These are phyloP conservation scores for Fraxinus floribunda DNA, from an alignment of 305 asterid species.

Conservation along the genomic window DNA sequence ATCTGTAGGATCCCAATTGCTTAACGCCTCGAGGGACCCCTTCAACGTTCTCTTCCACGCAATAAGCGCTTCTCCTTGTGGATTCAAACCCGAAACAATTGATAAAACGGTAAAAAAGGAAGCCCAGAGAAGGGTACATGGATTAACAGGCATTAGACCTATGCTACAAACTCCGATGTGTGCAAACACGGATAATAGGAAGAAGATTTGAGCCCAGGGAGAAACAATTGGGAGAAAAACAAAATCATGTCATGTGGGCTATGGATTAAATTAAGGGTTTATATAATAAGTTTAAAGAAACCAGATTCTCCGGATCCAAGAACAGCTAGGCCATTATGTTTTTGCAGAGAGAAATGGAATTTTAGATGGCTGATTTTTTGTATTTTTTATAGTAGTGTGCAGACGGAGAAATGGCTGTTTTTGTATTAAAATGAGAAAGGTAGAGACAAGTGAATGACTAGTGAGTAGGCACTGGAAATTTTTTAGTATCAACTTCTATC, in stretches of 20 bases:
- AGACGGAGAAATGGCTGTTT: constrained; percentile 28
- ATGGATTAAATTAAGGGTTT: constrained; percentile 30
- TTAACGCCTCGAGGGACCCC: constrained; percentile 47
- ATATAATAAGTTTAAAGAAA: constrained; percentile 33
- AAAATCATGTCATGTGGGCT: constrained; percentile 65
- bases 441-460: constrained; percentile 20
- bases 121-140: constrained; percentile 40
- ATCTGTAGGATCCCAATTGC: constrained; percentile 62
- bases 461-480: constrained; percentile 23
- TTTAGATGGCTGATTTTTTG: constrained; percentile 26
- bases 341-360: constrained; percentile 35
- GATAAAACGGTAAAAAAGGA: constrained; percentile 12
- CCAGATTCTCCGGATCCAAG: constrained; percentile 97
- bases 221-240: constrained; percentile 55
- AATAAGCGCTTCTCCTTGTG: constrained; percentile 64
- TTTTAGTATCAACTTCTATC: constrained; percentile 28
- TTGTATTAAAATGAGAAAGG: constrained; percentile 21
- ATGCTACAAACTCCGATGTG: constrained; percentile 43
- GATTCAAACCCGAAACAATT: constrained; percentile 35
- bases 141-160: constrained; percentile 52
- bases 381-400: constrained; percentile 37
- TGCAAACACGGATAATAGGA: constrained; percentile 25
- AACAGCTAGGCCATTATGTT: constrained; percentile 83
- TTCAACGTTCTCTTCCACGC: constrained; percentile 59
- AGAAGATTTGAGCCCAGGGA: constrained; percentile 54